Conservation (phyloP, 306 rosid species). For the Cyclanthera cordifolia region DNA sequence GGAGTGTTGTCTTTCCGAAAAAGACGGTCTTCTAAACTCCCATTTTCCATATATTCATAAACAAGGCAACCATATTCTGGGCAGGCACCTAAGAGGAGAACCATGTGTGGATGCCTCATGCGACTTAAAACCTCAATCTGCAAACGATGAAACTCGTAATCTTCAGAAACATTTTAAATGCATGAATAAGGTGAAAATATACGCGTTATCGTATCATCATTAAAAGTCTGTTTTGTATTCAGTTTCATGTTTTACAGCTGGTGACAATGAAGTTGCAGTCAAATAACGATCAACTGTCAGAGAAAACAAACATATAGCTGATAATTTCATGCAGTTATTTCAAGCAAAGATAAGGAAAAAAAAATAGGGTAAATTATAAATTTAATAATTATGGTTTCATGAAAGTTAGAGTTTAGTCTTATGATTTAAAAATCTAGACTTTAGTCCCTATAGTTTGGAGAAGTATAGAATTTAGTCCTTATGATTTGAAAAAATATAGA, state of each 20-base stretch:
- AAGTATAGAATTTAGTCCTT: too few species aligned
- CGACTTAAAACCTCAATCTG: slow-evolving; percentile 72
- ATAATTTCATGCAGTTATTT: not conserved
- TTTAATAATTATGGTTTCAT: too few species aligned
- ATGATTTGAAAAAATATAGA: too few species aligned
- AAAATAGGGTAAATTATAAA: too few species aligned
- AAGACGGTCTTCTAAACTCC: slow-evolving; percentile 84
- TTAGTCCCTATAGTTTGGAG: too few species aligned
- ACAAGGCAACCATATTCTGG: slow-evolving; percentile 79
- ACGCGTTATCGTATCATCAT: not conserved
- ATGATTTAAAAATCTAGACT: too few species aligned
- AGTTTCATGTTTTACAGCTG: not conserved
- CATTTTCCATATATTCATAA: slow-evolving; percentile 68
- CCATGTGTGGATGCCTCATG: slow-evolving; percentile 89
- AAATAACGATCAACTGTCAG: not conserved
- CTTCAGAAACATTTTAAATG: not conserved
- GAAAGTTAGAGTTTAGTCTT: too few species aligned
- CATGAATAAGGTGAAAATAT: not conserved
- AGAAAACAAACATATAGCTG: not conserved
- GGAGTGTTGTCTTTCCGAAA: slow-evolving; percentile 38
- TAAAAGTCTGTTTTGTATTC: not conserved
- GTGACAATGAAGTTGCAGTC: not conserved
- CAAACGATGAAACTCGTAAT: slow-evolving; percentile 5
- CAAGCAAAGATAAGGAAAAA: not conserved
- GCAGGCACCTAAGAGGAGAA: slow-evolving; percentile 78